Base-by-base conservation (phyloP, 2,329 filamentous ascomycete genomes). In the Exophiala viscosa region DNA sequence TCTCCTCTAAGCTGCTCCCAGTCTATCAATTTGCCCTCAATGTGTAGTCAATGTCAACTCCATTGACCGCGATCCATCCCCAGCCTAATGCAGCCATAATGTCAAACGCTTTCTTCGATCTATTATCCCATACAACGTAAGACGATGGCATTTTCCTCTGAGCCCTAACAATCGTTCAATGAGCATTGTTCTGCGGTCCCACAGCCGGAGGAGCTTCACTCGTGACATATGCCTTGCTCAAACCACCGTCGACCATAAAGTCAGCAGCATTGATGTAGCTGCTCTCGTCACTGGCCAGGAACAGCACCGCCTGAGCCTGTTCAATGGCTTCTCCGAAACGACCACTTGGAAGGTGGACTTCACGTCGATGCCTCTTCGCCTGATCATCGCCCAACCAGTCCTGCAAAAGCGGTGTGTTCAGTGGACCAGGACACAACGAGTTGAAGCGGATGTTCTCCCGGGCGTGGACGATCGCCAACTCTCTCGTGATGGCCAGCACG, bases 291-390 rank as follows among this genome's bases (percentile, higher is more conserved):
- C 85, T 90, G 7, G 90, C 90, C 55, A 95, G 73, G 75, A 95
- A 95, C 6, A 96, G 68, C 0, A 95, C 90, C 5, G 88, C 90
- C 59, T 95, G 87, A 0, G 90, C 90, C 76, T 95, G 90, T 77
- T 96, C 90, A 55, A 96, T 76, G n/a, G 91, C 88, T 77, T 96
- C 90, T 45, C 90, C 90, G 65, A 96, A 96, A 10, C 91, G 83
- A 38, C 90, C 90, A 6, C 80, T 82, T 4, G 90, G 90, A 78
- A 96, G 95, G 71, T 96, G 90, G 17, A 96, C 79, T 76, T 95
- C 90, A 52, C 90, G 86, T 42, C 91, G 80, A 65, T 83, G 75
- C 31, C 90, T 84, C 81, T 96, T 96, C 56, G 81, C 81, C 67
- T 83, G 68, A 73, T 96, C 90, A 64, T 93, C 88, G 58, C 91